Evolutionary conservation across 2,329 filamentous ascomycete genomes (phyloP).

Genomic region (Bipolaris gigantea): DNA sequence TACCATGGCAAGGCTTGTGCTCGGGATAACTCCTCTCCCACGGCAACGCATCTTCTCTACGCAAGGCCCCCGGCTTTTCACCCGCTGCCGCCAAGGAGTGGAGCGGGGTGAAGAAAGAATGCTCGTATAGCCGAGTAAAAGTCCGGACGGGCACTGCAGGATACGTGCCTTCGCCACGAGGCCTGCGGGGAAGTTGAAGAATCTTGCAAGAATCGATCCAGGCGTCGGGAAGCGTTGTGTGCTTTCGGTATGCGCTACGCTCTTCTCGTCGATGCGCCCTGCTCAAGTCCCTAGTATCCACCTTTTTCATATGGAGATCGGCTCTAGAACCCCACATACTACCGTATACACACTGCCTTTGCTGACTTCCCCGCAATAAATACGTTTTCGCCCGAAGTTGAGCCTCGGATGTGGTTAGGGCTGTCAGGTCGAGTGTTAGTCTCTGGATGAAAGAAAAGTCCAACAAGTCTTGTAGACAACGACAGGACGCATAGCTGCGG

Average conservation of each 20-base stretch:
- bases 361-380: constrained; percentile 9
- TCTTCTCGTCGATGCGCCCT: constrained; percentile 1
- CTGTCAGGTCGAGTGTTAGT: constrained; percentile 4
- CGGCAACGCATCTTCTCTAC: constrained; percentile 9
- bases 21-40: constrained; percentile 1
- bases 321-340: constrained; percentile 12
- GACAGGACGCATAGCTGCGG: neutral
- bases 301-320: constrained; percentile 7
- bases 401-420: constrained; percentile 5
- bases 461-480: neutral
- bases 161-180: constrained; percentile 12
- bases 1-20: neutral
- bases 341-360: neutral
- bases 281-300: constrained; percentile 1
- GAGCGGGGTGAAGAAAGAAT: constrained; percentile 5
- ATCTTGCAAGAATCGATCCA: constrained; percentile 11
- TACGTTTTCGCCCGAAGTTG: constrained; percentile 13
- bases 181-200: constrained; percentile 3
- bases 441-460: neutral
- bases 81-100: neutral
- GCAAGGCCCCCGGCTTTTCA: neutral
- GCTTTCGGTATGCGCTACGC: constrained; percentile 6
- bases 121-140: constrained; percentile 8
- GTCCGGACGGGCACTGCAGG: neutral
- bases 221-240: constrained; percentile 11